Percentiles rank a stretch among this genome's conserved stretches.
These are phyloP conservation scores for Gonapodya prolifera DNA, from an alignment of 192 early-diverging fungal species.

Conservation along the genomic window DNA sequence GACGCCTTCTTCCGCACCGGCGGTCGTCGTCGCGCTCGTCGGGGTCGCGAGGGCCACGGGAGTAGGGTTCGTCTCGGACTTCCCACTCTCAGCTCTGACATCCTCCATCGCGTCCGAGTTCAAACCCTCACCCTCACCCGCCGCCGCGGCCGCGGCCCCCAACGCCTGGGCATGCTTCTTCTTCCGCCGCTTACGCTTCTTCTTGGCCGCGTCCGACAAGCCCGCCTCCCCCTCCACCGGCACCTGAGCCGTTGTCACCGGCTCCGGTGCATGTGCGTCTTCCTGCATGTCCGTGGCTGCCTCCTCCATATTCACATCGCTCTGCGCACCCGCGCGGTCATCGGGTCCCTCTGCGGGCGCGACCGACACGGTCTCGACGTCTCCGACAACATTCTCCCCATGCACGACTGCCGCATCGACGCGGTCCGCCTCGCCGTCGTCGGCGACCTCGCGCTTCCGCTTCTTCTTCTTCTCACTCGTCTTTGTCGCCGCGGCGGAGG, in stretches of 20 bases:
- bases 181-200: not conserved
- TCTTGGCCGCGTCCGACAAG: too few relatives aligned
- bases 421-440: not conserved
- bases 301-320: not conserved
- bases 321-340: not conserved
- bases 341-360: too few relatives aligned
- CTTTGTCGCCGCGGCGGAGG: not conserved
- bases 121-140: not conserved
- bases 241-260: not conserved
- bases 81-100: not conserved
- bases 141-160: not conserved
- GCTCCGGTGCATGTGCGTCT: not conserved
- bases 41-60: too few relatives aligned
- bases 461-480: not conserved
- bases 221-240: not conserved
- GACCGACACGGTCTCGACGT: too few relatives aligned
- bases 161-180: not conserved
- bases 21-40: not conserved
- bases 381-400: not conserved
- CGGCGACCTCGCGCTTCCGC: not conserved
- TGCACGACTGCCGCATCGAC: not conserved
- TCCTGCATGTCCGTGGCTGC: not conserved
- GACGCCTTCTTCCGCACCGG: not conserved
- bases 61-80: not conserved
- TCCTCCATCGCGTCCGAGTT: not conserved